A percentile compares a stretch with the other conserved stretches of the same genome.
Evolutionary conservation across 2,329 filamentous ascomycete species (phyloP).

Genomic region (Exutisphaerella laricina): DNA sequence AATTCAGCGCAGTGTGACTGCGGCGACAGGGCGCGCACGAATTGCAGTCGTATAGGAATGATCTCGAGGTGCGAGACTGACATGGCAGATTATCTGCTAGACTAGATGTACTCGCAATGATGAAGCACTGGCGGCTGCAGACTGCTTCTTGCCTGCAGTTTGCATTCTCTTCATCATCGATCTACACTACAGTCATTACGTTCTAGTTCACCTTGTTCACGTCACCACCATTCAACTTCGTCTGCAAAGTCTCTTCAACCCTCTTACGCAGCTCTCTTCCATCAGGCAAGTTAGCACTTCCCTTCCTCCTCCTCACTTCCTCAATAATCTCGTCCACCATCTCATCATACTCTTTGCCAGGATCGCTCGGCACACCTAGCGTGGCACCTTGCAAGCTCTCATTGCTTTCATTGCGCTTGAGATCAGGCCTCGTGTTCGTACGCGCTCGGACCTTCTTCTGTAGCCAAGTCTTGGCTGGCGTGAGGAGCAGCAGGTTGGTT

Average conservation of each 20-base stretch:
- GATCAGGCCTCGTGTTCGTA: constrained; percentile 22
- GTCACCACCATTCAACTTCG: constrained; percentile 10
- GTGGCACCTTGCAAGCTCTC: constrained; percentile 46
- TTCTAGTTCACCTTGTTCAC: constrained; percentile 11
- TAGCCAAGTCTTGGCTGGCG: constrained; percentile 60
- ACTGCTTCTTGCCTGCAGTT: neutral
- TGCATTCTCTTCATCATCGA: neutral
- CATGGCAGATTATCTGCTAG: too few species aligned
- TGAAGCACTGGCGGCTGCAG: neutral
- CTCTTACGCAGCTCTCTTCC: constrained; percentile 49
- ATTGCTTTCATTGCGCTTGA: constrained; percentile 27
- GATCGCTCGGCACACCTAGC: constrained; percentile 73
- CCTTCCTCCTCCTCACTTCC: constrained; percentile 60
- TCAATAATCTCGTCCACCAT: constrained; percentile 67
- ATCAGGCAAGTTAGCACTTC: constrained; percentile 40
- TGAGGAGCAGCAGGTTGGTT: constrained; percentile 70
- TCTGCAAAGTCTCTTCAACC: constrained; percentile 43
- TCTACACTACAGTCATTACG: neutral
- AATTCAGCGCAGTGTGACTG: too few species aligned
- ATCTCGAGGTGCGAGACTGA: too few species aligned
- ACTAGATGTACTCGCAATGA: too few species aligned
- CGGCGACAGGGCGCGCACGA: too few species aligned
- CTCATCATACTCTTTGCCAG: constrained; percentile 68
- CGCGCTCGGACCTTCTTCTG: constrained; percentile 36
- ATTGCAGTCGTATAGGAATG: too few species aligned